A percentile compares a stretch with the other conserved stretches of the same genome.
Evolutionary conservation across 176 grass and related monocot genomes (phyloP).

Genomic region (Panicum miliaceum): DNA sequence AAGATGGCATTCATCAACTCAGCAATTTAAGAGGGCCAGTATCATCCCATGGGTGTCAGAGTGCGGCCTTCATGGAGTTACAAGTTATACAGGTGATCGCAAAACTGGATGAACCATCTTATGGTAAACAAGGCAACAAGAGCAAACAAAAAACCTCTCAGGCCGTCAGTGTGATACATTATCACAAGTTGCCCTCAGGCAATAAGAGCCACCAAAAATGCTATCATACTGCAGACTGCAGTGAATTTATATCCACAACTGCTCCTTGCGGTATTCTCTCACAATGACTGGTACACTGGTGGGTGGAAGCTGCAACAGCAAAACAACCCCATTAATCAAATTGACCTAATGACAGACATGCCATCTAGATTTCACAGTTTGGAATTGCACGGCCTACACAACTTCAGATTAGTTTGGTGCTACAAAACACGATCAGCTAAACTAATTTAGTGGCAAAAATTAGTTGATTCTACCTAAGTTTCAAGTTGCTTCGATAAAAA

Average conservation of each 20-base stretch:
- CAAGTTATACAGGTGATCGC: constrained; percentile 1
- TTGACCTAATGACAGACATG: background rate
- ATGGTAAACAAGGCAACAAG: constrained; percentile 30
- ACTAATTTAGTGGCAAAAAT: background rate
- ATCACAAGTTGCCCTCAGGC: constrained; percentile 11
- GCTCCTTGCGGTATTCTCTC: constrained; percentile 69
- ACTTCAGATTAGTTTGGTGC: background rate
- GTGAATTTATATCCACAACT: constrained; percentile 70
- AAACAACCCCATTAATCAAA: constrained; percentile 4
- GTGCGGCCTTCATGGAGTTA: constrained; percentile 27
- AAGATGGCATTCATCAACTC: background rate
- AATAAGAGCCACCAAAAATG: constrained; percentile 46
- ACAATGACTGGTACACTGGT: constrained; percentile 85
- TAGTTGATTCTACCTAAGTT: background rate
- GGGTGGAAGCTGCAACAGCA: constrained; percentile 63
- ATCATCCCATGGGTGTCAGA: background rate
- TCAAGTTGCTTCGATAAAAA: background rate
- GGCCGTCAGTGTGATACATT: constrained; percentile 33
- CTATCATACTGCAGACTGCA: constrained; percentile 17
- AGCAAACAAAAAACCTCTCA: constrained; percentile 10
- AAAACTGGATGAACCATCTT: constrained; percentile 46
- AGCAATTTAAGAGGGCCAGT: background rate
- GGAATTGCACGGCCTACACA: background rate
- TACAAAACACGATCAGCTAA: constrained; percentile 4
- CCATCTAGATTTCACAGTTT: background rate